These are phyloP conservation scores for Casuarina glauca DNA, from an alignment of 306 rosid species.

Conservation along the genomic window DNA sequence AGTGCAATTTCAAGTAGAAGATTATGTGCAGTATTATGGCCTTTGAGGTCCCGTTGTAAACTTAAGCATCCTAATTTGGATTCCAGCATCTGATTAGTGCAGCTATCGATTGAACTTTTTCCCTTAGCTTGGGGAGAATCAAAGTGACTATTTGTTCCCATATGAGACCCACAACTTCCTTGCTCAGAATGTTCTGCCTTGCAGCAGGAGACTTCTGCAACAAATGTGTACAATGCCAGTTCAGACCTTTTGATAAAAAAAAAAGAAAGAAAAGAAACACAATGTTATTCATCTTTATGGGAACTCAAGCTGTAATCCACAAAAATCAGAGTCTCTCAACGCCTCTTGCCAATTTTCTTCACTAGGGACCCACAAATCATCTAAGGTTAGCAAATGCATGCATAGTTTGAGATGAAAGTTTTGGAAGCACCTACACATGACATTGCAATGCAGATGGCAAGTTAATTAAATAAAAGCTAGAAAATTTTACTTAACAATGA, in stretches of 20 bases:
- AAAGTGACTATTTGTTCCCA: conserved; percentile 42
- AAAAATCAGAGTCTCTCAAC: conserved; percentile 27
- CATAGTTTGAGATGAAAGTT: conserved; percentile 88
- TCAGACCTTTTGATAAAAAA: conserved; percentile 58
- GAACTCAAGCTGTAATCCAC: conserved; percentile 31
- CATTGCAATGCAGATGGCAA: not conserved
- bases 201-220: conserved; percentile 63
- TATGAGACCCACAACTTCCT: conserved; percentile 65
- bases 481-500: not conserved
- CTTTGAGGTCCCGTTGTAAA: conserved; percentile 55
- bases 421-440: conserved; percentile 76
- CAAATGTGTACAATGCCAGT: conserved; percentile 71
- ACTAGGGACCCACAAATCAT: conserved; percentile 82
- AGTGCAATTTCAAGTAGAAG: conserved; percentile 67
- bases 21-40: conserved; percentile 40
- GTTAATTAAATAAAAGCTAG: not conserved
- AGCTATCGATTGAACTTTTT: conserved; percentile 44
- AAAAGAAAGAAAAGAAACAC: conserved; percentile 14
- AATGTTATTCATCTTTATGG: conserved; percentile 21
- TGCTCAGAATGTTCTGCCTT: conserved; percentile 66
- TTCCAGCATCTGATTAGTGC: conserved; percentile 54
- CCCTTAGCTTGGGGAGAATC: conserved; percentile 57
- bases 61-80: conserved; percentile 57
- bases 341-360: conserved; percentile 83
- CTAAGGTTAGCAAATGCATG: conserved; percentile 76